These are phyloP conservation scores for Tetrahymena thermophila DNA, from an alignment of 73 alveolate species.

Conservation along the genomic window DNA sequence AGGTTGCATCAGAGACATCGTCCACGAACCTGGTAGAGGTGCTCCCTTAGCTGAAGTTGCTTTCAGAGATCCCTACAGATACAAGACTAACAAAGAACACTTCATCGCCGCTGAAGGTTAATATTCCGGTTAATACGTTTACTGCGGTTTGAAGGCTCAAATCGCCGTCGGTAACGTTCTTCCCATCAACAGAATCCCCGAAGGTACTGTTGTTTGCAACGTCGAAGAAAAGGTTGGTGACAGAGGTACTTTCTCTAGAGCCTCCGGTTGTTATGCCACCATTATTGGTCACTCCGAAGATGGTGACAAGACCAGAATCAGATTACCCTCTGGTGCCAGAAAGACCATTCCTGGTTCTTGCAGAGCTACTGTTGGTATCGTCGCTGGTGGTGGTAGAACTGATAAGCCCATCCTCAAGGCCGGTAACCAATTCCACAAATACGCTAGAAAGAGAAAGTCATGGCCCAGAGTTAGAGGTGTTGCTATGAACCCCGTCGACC, in stretches of 20 bases:
- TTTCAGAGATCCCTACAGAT: conserved; percentile 91
- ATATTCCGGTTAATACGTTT: conserved; percentile 90
- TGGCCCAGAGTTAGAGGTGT: conserved; percentile 96
- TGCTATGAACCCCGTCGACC: conserved; percentile 98
- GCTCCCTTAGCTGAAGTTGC: conserved; percentile 92
- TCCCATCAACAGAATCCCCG: conserved; percentile 91
- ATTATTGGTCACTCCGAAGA: conserved; percentile 86
- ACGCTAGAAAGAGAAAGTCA: conserved; percentile 80
- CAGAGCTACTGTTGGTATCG: conserved; percentile 95
- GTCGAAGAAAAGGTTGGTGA: conserved; percentile 89
- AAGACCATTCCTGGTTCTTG: conserved; percentile 68
- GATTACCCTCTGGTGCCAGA: conserved; percentile 89
- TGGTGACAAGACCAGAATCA: conserved; percentile 62
- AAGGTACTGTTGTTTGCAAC: conserved; percentile 88
- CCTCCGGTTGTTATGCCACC: conserved; percentile 87
- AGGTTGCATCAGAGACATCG: conserved; percentile 68
- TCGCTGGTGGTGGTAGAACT: conserved; percentile 96
- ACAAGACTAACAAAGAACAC: conserved; percentile 81
- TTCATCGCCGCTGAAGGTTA: conserved; percentile 93
- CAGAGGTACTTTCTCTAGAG: conserved; percentile 86
- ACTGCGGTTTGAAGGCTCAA: conserved; percentile 87
- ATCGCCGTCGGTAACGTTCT: conserved; percentile 89
- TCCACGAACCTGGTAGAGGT: conserved; percentile 96
- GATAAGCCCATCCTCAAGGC: conserved; percentile 96
- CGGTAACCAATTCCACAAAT: conserved; percentile 86